Percentiles rank a stretch among this genome's conserved stretches.
phyloP scores from a whole-genome alignment of 345 rosid genomes.

The Eutrema heterophyllum region DNA sequence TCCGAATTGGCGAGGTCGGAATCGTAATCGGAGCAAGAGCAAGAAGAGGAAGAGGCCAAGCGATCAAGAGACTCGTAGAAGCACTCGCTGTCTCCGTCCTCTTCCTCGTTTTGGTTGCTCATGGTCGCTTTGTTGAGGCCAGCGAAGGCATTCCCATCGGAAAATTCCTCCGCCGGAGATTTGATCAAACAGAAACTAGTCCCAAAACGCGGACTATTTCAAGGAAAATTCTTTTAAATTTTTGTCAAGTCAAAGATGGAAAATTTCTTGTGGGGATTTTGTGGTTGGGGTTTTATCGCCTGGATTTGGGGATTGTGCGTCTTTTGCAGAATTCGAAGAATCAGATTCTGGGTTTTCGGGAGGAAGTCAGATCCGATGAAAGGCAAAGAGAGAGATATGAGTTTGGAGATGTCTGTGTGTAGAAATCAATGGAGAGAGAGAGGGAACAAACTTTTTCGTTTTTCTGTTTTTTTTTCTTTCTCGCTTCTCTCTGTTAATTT shows the following conservation, averaged over 20 bases:
- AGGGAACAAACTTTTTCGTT: neutral
- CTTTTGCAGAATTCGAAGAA: conserved; percentile 25
- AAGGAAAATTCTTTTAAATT: neutral
- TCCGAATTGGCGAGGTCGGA: conserved; percentile 39
- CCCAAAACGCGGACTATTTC: neutral
- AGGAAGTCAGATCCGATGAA: conserved; percentile 41
- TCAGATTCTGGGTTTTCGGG: conserved; percentile 27
- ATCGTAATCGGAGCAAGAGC: conserved; percentile 67
- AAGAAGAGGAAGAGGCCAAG: conserved; percentile 51
- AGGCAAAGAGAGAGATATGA: conserved; percentile 21
- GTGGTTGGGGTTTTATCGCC: neutral
- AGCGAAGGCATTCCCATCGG: conserved; percentile 53
- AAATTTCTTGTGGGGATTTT: no score
- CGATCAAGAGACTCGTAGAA: conserved; percentile 89
- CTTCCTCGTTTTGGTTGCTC: conserved; percentile 34
- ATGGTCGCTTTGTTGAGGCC: conserved; percentile 12
- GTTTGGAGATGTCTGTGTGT: conserved; percentile 31
- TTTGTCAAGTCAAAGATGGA: neutral
- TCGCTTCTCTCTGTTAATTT: conserved; percentile 2
- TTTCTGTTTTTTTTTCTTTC: neutral
- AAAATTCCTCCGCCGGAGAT: conserved; percentile 39
- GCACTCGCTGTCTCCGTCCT: conserved; percentile 48
- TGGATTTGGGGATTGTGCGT: conserved; percentile 1
- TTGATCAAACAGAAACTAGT: conserved; percentile 20
- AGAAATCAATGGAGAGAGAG: conserved; percentile 31